Evolutionary conservation across 345 rosid genomes (phyloP).

Genomic region (Pistacia atlantica): DNA sequence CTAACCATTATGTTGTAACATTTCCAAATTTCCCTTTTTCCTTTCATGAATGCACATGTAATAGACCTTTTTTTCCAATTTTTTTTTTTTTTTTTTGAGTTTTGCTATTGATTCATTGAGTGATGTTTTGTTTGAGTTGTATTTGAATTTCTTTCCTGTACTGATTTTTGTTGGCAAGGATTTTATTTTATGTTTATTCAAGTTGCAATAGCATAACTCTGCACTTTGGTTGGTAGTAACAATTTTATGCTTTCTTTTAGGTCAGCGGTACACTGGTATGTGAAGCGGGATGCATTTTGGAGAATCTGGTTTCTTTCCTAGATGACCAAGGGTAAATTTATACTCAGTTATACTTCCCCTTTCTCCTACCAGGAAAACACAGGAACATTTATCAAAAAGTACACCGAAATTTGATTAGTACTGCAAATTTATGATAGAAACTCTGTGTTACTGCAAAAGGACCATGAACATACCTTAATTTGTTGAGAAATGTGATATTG

Average conservation of each 20-base stretch:
- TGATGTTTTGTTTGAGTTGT: neutral
- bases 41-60: neutral
- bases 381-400: neutral
- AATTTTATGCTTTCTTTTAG: conserved; percentile 39
- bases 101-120: neutral
- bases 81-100: neutral
- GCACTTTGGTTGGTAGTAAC: neutral
- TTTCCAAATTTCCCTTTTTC: neutral
- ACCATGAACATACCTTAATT: neutral
- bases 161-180: neutral
- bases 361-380: neutral
- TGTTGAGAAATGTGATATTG: conserved; percentile 12
- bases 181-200: neutral
- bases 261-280: conserved; percentile 88
- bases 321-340: conserved; percentile 75
- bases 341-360: conserved; percentile 10
- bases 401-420: neutral
- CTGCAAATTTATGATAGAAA: neutral
- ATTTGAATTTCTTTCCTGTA: neutral
- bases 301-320: conserved; percentile 74
- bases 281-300: conserved; percentile 98
- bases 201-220: conserved; percentile 2
- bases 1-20: neutral
- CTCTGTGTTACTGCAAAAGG: neutral
- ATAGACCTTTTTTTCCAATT: neutral